Base-by-base conservation (phyloP, 805 yeast genomes). In the Soucietia sequanensis region DNA sequence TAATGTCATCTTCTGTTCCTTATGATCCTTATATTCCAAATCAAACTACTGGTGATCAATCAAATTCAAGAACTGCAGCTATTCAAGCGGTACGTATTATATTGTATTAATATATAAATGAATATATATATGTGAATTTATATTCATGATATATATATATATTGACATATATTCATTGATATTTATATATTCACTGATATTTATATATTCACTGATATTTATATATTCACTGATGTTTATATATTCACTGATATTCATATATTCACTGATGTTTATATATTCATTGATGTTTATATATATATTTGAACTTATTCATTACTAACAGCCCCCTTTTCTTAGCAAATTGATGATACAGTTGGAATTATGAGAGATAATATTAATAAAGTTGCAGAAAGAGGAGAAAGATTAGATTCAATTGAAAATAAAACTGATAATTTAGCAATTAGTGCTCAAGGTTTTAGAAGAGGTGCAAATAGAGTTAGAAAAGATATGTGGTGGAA, bases 401-500 rank as follows among this genome's bases (percentile, higher is more conserved):
- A 93, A 56, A 81, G 95, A 48, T 73, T 91, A 46, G 96, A 91
- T 49, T 81, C 89, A 30, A 81, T 91, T 48, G 96, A 90, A 55
- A 93, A 86, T 58, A 86, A 89, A 58, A 93, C 98, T 7, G 95
- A 89, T 54, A 88, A 85, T 60, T 75, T 91, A 50, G 95, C 95
- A 28, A 87, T 82, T 30, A 78, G 87, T 30, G 98, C 99, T 7
- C 91, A 87, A 50, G 93, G 95, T 23, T 91, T 93, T 71, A 87
- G 95, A 60, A 78, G 95, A 59, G 95, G 96, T 26, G 98, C 99
- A 40, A 91, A 91, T 68, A 81, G 95, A 52, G 97, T 91, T 31
- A 85, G 99, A 67, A 91, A 90, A 64, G 95, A 90, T 58, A 91
- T 91, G 97, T 91, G 98, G 98, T 86, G 95, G 85, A 91, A 93